Base-by-base conservation (phyloP, 2,329 filamentous ascomycete genomes). In the Fusarium sp. region DNA sequence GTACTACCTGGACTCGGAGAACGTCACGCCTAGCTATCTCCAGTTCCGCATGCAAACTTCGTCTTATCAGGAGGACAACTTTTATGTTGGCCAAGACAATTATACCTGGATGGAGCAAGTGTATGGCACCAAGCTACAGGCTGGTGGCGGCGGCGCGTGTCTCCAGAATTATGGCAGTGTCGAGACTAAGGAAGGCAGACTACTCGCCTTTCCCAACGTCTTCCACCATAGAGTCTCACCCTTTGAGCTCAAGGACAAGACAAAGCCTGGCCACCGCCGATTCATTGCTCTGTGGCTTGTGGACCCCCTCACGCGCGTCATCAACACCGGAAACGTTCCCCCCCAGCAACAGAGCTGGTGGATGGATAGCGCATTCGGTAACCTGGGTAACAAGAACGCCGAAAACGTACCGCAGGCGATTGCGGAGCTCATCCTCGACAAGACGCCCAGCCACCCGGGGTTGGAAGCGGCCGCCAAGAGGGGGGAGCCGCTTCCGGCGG, bases 221-320 rank as follows among this genome's bases (percentile, higher is more conserved):
- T 77, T 76, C 13, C 75, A 77, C 1, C 75, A 77, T 1, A 35
- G 73, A 0, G 69, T 76, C 3, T 72, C 71, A 0, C 80, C 84
- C 0, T 90, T 91, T 69, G 70, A 77, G 4, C 82, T 90, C 1
- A 76, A 71, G 0, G 88, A 91, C 65, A 74, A 70, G 0, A 84
- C 84, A 0, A 85, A 83, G 66, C 83, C 87, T 0, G 89, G 89
- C 0, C 85, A 89, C 70, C 81, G 87, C 0, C 85, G 87, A 42
- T 87, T 90, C 52, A 80, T 90, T 3, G 86, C 86, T 0, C 78
- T 90, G 4, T 90, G 86, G 78, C 83, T 90, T 0, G 85, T 90
- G 0, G 88, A 90, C 62, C 89, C 88, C 0, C 72, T 83, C 14
- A 76, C 79, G 0, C 83, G 82, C 0, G 69, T 82, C n/a, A 77